Base-by-base conservation (phyloP, 805 yeast species). In the Metschnikowia picachoensis region DNA sequence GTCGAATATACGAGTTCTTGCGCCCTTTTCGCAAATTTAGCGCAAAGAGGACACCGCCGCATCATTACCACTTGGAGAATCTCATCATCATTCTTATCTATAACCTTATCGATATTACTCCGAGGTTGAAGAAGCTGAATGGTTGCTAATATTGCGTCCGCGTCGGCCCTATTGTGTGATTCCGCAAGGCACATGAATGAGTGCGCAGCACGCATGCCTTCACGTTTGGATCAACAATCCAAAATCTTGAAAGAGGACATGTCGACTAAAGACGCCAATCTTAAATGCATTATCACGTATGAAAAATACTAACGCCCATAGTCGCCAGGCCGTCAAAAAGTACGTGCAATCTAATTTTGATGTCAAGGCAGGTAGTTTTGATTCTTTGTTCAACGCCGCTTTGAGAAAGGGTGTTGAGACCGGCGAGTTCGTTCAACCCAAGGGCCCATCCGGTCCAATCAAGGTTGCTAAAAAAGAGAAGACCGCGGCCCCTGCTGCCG, bases 271-370 rank as follows among this genome's bases (percentile, higher is more conserved):
- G 25, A 3, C 3, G 25, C 25, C 25, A 20, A n/a, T n/a, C n/a
- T n/a, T n/a, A n/a, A 20, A 7, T 20, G 25, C 25, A 20, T 20
- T 20, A 20, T 20, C 25, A 20, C 7, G 25, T 20, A 20, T 2
- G 25, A 20, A 20, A 20, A 1, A 32, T 55, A 57, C 63, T 59
- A 57, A 59, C 62, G 33, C n/a, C 14, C 45, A 14, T 25, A 78
- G 90, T 58, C 91, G 96, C 66, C 92, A 85, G 65, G 92, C 94
- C 11, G 74, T 90, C 61, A 90, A 89, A 77, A 88, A 88, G 68
- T 87, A 80, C 67, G 82, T 89, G 54, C 81, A 77, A 67, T 68
- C 82, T 62, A 77, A 80, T 70, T 76, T 70, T 70, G 73, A 82
- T 55, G 69, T 79, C 56, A 74, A 76, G 39, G 73, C 85, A n/a